Evolutionary conservation across 768 basidiomycete species (phyloP).

Genomic region (Russula sp.): DNA sequence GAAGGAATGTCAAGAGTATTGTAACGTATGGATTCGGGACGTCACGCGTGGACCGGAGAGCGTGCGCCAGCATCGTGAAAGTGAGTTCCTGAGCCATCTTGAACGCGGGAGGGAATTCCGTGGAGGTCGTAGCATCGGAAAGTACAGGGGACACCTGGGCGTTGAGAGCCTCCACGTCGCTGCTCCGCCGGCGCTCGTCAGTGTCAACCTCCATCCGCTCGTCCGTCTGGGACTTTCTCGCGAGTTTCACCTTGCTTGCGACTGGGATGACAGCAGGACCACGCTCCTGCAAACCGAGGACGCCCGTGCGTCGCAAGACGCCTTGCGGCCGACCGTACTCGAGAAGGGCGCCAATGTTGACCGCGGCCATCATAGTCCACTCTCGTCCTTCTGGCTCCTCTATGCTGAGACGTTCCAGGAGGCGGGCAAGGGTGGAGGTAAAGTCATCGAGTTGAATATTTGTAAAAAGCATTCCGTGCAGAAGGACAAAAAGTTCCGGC

Average conservation of each 20-base stretch:
- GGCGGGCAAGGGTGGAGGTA: conserved; percentile 67
- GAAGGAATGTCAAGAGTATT: conserved; percentile 81
- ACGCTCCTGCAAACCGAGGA: conserved; percentile 32
- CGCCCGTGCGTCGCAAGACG: conserved; percentile 59
- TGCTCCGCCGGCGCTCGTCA: conserved; percentile 32
- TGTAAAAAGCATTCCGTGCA: conserved; percentile 98
- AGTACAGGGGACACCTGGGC: conserved; percentile 32
- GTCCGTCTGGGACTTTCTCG: conserved; percentile 31
- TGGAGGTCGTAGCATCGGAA: conserved; percentile 27
- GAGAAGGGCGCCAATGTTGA: conserved; percentile 75
- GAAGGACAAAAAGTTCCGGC: conserved; percentile 78
- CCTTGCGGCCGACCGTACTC: conserved; percentile 82
- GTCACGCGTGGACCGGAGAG: conserved; percentile 58
- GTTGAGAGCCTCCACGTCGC: conserved; percentile 27
- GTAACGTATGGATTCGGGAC: conserved; percentile 85
- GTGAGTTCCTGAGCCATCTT: conserved; percentile 72
- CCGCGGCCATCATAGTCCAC: conserved; percentile 95
- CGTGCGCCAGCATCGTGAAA: conserved; percentile 68
- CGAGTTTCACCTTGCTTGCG: conserved; percentile 35
- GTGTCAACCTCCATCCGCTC: conserved; percentile 63
- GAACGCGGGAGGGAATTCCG: conserved; percentile 53
- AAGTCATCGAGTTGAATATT: conserved; percentile 94
- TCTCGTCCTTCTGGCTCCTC: conserved; percentile 78
- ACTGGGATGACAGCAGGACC: conserved; percentile 32
- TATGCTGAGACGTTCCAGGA: conserved; percentile 80